Base-by-base conservation (phyloP, 768 basidiomycete species). In the Rhodotorula babjevae region DNA sequence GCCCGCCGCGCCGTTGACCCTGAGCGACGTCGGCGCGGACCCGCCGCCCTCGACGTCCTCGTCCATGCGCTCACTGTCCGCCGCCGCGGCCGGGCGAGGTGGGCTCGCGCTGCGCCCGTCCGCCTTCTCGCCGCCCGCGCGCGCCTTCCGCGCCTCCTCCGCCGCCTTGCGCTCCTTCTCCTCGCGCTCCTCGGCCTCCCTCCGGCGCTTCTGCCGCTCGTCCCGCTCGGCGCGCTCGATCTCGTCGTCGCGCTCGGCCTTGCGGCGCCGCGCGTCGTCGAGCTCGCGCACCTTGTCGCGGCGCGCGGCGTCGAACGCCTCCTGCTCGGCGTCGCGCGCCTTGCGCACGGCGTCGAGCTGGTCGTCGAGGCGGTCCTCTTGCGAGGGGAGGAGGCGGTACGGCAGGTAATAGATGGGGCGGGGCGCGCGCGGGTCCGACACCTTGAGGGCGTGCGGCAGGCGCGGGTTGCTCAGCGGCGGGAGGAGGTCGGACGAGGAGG, bases 391-490 rank as follows among this genome's bases (percentile, higher is more conserved):
- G 25, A 79, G 64, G 12, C 77, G 76, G 55, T 68, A 61, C 7
- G 78, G 78, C 31, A 77, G 73, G 65, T 79, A 79, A 66, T 77
- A 79, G 53, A 79, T 65, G 9, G 77, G 77, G 23, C 73, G 73
- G 23, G 44, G 31, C 7, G 73, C 63, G 44, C n/a, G 53, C 67
- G 62, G 64, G 61, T 36, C 64, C 52, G 27, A 44, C 25, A 68
- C 42, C 29, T 53, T 47, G 47, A 68, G 57, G 4, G 72, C 73
- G 73, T 78, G 77, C 2, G 77, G 77, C 66, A 74, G 61, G 58
- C 46, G 57, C 61, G 68, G 61, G 18, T 29, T 3, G 44, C 29
- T 47, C 8, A 36, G 61, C 36, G 33, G 5, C 6, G 60, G 36
- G 60, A 61, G 23, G 60, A 61, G 29, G 27, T 27, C 14, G 60